These are phyloP conservation scores for Naematelia encephala DNA, from an alignment of 768 basidiomycete genomes.

Conservation along the genomic window DNA sequence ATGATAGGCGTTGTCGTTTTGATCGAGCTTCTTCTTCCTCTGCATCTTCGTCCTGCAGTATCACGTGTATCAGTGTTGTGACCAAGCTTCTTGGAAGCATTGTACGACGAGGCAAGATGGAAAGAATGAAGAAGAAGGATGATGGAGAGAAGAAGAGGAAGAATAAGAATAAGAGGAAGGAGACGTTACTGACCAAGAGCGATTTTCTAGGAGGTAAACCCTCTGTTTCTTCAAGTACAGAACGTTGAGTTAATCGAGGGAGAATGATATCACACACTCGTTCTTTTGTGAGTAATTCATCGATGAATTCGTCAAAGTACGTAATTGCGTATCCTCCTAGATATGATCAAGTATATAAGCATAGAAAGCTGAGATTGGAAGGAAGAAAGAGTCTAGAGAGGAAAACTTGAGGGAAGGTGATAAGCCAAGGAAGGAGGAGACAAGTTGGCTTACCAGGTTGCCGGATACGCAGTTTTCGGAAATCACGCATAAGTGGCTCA, in stretches of 20 bases:
- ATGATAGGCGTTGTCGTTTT: constrained; percentile 22
- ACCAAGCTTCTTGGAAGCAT: neutral
- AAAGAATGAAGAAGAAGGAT: neutral
- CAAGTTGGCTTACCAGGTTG: constrained; percentile 63
- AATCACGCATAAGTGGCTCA: constrained; percentile 92
- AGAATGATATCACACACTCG: constrained; percentile 95
- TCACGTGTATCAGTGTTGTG: neutral
- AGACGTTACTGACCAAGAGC: constrained; percentile 3
- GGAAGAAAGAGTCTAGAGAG: neutral
- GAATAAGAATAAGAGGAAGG: neutral
- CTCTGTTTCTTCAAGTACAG: constrained; percentile 84
- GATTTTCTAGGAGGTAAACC: constrained; percentile 75
- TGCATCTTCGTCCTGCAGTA: constrained; percentile 26
- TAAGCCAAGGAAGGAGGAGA: neutral
- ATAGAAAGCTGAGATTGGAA: neutral
- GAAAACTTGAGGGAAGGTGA: neutral
- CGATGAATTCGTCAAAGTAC: constrained; percentile 87
- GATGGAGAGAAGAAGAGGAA: neutral
- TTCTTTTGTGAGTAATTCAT: constrained; percentile 78
- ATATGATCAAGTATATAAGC: neutral
- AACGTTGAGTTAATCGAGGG: constrained; percentile 79
- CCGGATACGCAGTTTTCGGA: constrained; percentile 76
- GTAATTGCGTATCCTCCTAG: constrained; percentile 82
- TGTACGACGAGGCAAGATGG: neutral
- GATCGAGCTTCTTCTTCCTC: constrained; percentile 5